Percentiles rank a stretch among this genome's conserved stretches.
Conservation (phyloP, 495 filamentous ascomycete genomes). For the Lepidopterella palustris region DNA sequence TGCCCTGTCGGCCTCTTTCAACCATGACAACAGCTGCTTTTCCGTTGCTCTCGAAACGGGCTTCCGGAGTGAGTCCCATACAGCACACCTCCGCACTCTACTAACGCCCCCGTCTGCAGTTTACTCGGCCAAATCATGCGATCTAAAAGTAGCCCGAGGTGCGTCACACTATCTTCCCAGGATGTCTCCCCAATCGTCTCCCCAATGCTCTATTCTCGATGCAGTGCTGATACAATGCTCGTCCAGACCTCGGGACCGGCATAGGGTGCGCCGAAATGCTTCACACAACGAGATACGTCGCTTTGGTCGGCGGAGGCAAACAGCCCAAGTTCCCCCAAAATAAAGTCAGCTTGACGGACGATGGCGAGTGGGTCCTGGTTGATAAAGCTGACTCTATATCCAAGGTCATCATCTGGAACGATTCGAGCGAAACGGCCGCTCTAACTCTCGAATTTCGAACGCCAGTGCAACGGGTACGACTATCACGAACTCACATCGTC, state of each 20-base stretch:
- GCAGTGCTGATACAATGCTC: not conserved
- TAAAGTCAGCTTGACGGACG: conserved; percentile 51
- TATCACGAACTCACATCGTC: conserved; percentile 72
- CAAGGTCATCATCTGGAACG: conserved; percentile 87
- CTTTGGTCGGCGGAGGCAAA: conserved; percentile 81
- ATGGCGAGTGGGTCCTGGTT: conserved; percentile 14
- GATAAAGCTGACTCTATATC: conserved; percentile 2
- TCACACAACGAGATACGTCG: conserved; percentile 78
- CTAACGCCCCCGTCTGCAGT: conserved; percentile 9
- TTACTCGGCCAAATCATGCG: conserved; percentile 16
- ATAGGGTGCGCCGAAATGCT: conserved; percentile 83
- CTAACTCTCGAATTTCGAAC: conserved; percentile 68
- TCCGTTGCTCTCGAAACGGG: conserved; percentile 81
- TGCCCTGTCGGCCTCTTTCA: conserved; percentile 81
- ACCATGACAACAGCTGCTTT: conserved; percentile 80
- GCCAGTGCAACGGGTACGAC: conserved; percentile 68
- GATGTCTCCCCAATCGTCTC: conserved; percentile 3
- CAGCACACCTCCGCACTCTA: not conserved
- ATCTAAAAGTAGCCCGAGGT: conserved; percentile 17
- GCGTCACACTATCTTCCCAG: not conserved
- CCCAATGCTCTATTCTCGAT: not conserved
- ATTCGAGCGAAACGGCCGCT: conserved; percentile 65
- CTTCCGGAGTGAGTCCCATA: conserved; percentile 62
- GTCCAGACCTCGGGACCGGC: conserved; percentile 74
- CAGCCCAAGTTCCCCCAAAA: conserved; percentile 81